Conservation (phyloP, 805 yeast genomes). For the Candida alai region DNA sequence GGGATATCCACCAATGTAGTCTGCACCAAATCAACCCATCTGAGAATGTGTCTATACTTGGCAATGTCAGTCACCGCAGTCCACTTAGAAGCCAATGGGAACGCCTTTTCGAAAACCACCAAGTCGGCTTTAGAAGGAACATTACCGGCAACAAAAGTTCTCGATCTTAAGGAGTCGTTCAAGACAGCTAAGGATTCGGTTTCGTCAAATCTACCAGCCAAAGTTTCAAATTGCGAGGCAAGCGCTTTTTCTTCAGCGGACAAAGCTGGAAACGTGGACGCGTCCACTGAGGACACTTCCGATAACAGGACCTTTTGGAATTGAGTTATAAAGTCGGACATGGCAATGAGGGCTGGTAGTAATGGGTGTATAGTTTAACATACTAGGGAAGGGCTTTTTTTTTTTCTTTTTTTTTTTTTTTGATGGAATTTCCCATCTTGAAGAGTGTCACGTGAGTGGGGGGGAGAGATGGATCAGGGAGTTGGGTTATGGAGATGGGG, state of each 20-base stretch:
- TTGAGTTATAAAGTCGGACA: constrained; percentile 27
- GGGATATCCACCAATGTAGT: constrained; percentile 52
- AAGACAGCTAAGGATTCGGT: constrained; percentile 46
- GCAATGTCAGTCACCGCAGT: constrained; percentile 52
- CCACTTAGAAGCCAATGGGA: constrained; percentile 59
- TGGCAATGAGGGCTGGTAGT: no score
- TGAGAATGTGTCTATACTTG: constrained; percentile 72
- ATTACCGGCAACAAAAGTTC: constrained; percentile 70
- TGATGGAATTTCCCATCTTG: no score
- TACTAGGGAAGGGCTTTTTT: no score
- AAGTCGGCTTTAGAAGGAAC: constrained; percentile 69
- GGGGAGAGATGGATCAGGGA: no score
- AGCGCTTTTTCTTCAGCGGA: constrained; percentile 59
- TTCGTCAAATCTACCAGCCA: constrained; percentile 54
- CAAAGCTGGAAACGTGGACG: constrained; percentile 25
- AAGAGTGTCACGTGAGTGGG: no score
- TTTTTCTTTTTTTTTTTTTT: no score
- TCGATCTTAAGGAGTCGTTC: constrained; percentile 63
- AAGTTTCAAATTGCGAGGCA: constrained; percentile 73
- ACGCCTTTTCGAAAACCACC: constrained; percentile 59
- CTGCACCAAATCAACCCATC: constrained; percentile 93
- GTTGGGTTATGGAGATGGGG: no score
- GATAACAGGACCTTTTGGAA: constrained; percentile 29
- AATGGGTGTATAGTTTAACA: no score
- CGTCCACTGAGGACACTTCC: constrained; percentile 17